Conservation (phyloP, 2,329 filamentous ascomycete species). For the Stenocarpella maydis region DNA sequence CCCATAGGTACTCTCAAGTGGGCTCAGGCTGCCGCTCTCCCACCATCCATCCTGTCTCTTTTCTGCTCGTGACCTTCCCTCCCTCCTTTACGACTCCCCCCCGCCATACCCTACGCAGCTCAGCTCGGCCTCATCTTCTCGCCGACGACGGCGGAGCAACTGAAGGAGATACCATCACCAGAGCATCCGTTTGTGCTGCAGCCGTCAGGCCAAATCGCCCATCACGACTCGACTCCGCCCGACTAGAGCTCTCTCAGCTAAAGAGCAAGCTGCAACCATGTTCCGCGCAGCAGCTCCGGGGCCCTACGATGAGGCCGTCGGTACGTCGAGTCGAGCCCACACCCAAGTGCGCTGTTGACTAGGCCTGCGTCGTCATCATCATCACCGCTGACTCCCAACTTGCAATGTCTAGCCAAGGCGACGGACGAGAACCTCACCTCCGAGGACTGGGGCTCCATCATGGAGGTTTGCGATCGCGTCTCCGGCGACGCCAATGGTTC, state of each 20-base stretch:
- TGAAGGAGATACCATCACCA: not conserved
- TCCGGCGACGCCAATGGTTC: constrained; percentile 64
- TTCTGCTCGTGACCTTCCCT: constrained; percentile 6
- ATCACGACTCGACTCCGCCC: constrained; percentile 23
- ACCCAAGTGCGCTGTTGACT: not conserved
- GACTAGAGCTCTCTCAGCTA: constrained; percentile 18
- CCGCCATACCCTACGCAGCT: not conserved
- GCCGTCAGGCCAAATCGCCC: constrained; percentile 13
- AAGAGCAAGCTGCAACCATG: constrained; percentile 55
- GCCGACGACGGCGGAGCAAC: not conserved
- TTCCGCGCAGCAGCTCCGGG: constrained; percentile 65
- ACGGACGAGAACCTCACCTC: constrained; percentile 98
- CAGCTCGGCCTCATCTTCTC: not conserved
- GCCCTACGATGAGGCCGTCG: constrained; percentile 67
- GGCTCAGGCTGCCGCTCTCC: constrained; percentile 17
- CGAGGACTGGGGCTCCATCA: constrained; percentile 73
- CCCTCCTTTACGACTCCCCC: not conserved
- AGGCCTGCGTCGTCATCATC: not conserved
- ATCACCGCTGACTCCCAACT: constrained; percentile 15
- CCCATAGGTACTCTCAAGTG: not conserved
- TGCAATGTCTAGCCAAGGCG: constrained; percentile 66
- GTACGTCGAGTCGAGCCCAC: constrained; percentile 49
- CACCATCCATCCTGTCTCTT: not conserved
- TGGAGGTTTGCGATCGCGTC: constrained; percentile 70
- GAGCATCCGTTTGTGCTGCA: not conserved